These are phyloP conservation scores for Aphanomyces cochlioides DNA, from an alignment of 352 stramenopile genomes.

Conservation along the genomic window DNA sequence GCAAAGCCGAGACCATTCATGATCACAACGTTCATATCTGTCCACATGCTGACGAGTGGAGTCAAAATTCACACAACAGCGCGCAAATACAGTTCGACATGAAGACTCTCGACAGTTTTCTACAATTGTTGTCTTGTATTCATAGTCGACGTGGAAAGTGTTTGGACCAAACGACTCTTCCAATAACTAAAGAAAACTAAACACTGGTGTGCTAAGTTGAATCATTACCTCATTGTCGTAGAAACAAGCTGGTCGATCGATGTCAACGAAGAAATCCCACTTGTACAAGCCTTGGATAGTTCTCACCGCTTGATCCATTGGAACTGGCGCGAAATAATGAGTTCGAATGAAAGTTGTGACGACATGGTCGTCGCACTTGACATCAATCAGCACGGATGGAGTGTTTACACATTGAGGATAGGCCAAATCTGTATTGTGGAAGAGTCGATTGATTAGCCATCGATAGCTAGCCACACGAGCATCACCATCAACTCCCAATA, in stretches of 20 bases:
- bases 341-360: neutral
- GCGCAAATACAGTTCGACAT: neutral
- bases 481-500: neutral
- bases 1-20: neutral
- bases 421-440: neutral
- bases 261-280: neutral
- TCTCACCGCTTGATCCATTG: neutral
- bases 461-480: neutral
- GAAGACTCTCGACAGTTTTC: neutral
- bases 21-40: neutral
- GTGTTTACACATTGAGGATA: neutral
- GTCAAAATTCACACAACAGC: neutral
- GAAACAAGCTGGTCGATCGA: neutral
- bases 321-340: neutral
- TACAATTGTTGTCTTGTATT: neutral
- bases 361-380: neutral
- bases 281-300: neutral
- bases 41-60: neutral
- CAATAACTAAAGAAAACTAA: neutral
- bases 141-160: neutral
- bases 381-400: neutral
- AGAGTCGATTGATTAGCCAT: neutral
- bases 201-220: neutral
- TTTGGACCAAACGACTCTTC: neutral
- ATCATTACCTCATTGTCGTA: neutral